Evolutionary conservation across 805 yeast genomes (phyloP), one percentile per base, ranked within the genome.

Genomic region (Jamesozyma spencerorum): DNA sequence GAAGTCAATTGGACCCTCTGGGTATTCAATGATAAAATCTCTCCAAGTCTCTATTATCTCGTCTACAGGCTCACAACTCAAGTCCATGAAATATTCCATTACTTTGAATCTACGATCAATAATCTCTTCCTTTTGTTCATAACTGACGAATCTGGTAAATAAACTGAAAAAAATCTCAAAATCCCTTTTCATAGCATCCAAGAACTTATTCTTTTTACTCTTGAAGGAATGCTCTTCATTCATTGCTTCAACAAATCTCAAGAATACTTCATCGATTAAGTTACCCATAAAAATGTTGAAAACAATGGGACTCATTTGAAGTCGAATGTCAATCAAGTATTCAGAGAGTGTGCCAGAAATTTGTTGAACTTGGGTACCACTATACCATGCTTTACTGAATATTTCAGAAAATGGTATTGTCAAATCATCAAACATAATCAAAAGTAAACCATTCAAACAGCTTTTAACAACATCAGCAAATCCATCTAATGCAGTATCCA

Each of bases 1-100:
- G 52, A 86, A 74, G 38, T 75, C 80, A 6, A 80, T 63, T 0
- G 94, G 87, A 43, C 88, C 79, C 57, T 85, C 87, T 64, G 85
- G 79, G 65, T 80, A 86, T 31, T 72, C 72, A 11, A 67, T 66
- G 39, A 86, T 64, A 30, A 83, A 72, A 34, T 72, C 75, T 52
- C 68, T 69, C 79, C 87, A 83, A 41, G 74, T 68, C 20, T 57
- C 66, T n/a, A 71, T 51, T 19, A 78, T 64, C 26, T 70, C 74
- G n/a, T 66, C 70, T 7, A 66, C 62, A 2, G 64, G 60, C 50
- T 72, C 56, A 31, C 73, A 70, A 33, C 78, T 62, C 37, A 79
- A 60, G 34, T 78, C 82, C 56, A 79, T 67, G 42, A 83, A 65
- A 41, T 70, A 69, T 50, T 81, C 88, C 58, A 83, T 68, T 12